Conservation (phyloP, 306 rosid genomes). For the Lathyrus oleraceus region DNA sequence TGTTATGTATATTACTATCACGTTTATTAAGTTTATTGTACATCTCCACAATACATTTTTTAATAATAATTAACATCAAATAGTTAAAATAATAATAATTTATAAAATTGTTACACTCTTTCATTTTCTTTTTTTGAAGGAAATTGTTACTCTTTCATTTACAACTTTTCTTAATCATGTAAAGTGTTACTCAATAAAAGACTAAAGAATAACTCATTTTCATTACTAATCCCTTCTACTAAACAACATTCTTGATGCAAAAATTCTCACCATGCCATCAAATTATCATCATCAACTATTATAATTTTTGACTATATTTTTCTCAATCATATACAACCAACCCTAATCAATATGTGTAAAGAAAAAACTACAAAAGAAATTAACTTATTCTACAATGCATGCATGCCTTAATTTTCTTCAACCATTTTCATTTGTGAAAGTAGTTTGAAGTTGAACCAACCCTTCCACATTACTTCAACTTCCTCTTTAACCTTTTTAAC, state of each 20-base stretch:
- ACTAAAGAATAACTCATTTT: not conserved
- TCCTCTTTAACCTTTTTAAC: slow-evolving; percentile 53
- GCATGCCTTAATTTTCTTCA: slow-evolving; percentile 30
- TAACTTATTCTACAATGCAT: not conserved
- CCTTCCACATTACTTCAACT: slow-evolving; percentile 54
- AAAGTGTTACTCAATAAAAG: not conserved
- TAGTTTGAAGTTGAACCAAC: slow-evolving; percentile 34
- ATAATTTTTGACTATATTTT: slow-evolving; percentile 14
- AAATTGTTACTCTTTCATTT: too few species aligned
- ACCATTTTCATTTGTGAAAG: slow-evolving; percentile 6
- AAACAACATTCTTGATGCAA: not conserved
- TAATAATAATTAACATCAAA: too few species aligned
- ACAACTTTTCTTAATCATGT: too few species aligned
- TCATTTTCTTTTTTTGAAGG: too few species aligned
- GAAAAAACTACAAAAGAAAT: not conserved
- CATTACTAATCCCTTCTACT: not conserved
- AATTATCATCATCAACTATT: slow-evolving; percentile 10
- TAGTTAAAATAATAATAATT: too few species aligned
- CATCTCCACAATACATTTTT: too few species aligned
- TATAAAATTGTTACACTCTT: too few species aligned
- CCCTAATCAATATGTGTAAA: slow-evolving; percentile 3
- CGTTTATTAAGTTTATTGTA: too few species aligned
- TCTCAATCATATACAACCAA: slow-evolving; percentile 32
- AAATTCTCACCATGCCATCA: slow-evolving; percentile 13
- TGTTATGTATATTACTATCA: too few species aligned